Conservation (phyloP, 2,329 filamentous ascomycete genomes). For the Gnomoniopsis sp. region DNA sequence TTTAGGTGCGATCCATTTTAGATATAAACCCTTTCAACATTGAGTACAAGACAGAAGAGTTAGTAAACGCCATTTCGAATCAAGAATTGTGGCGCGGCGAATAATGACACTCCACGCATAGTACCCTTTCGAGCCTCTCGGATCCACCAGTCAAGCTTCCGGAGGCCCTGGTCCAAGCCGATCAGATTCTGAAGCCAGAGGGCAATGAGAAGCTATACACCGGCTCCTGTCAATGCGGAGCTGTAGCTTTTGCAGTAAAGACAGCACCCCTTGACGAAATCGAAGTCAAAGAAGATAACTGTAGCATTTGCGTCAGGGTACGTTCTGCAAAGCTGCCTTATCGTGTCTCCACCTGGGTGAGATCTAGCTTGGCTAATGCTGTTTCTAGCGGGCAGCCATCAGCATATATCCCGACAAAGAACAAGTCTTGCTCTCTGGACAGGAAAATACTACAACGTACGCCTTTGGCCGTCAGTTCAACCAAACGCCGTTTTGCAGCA, state of each 20-base stretch:
- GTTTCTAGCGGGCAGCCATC: slow-evolving; percentile 24
- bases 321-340: neutral
- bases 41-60: slow-evolving; percentile 14
- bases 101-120: neutral
- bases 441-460: slow-evolving; percentile 26
- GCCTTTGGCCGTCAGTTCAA: slow-evolving; percentile 23
- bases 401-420: slow-evolving; percentile 27
- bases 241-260: slow-evolving; percentile 21
- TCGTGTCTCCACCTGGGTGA: neutral
- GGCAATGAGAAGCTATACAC: slow-evolving; percentile 16
- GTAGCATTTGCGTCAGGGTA: slow-evolving; percentile 29
- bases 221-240: slow-evolving; percentile 27
- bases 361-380: neutral
- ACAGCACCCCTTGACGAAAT: slow-evolving; percentile 28
- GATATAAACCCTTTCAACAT: slow-evolving; percentile 25
- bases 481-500: slow-evolving; percentile 24
- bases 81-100: neutral
- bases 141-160: neutral
- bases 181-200: neutral
- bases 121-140: neutral
- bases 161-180: neutral
- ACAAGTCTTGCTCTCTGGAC: slow-evolving; percentile 25
- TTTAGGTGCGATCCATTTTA: slow-evolving; percentile 18
- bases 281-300: slow-evolving; percentile 40
- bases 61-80: neutral